Evolutionary conservation across 306 rosid genomes (phyloP), one percentile per base, ranked within the genome.

Genomic region (Sicyos baderoa): DNA sequence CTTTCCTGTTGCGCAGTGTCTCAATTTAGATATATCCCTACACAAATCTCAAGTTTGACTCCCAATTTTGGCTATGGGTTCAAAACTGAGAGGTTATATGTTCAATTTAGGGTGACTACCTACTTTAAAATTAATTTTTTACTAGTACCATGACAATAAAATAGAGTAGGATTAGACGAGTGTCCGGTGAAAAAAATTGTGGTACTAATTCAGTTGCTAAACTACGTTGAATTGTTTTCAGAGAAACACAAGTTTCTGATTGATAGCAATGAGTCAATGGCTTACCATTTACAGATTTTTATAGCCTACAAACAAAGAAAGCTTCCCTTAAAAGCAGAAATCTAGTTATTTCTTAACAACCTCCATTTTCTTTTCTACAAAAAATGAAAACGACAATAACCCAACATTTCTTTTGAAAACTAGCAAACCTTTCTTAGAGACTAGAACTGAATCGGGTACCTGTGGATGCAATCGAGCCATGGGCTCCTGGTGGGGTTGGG

Each of bases 401-500:
- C 52, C 52, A 14, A 48, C 52, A 48, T 37, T 37, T 2, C 35
- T 29, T 2, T 29, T 29, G 4, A 29, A 29, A 29, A 29, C 4
- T 29, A 3, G 35, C 35, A 1, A 25, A 25, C 29, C 29, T 29
- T 29, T 29, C 35, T 29, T 29, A 29, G 35, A 29, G 35, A 29
- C 13, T 67, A 77, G 68, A 74, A 77, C 22, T 76, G 59, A 12
- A 54, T 72, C 8, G 96, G 97, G 58, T 89, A 92, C 29, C 68
- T 81, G 70, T 83, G 81, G 37, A 89, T 73, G 86, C 89, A 83
- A 12, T 88, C 87, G 49, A 93, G 93, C 98, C 98, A 93, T 23
- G 98, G 96, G 74, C 77, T 85, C 48, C 71, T 76, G 2, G 82
- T 47, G 54, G 95, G 95, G 75, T 85, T 92, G 63, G 73, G 68